Evolutionary conservation across 352 stramenopile species (phyloP).

Genomic region (Blastocystis sp.): DNA sequence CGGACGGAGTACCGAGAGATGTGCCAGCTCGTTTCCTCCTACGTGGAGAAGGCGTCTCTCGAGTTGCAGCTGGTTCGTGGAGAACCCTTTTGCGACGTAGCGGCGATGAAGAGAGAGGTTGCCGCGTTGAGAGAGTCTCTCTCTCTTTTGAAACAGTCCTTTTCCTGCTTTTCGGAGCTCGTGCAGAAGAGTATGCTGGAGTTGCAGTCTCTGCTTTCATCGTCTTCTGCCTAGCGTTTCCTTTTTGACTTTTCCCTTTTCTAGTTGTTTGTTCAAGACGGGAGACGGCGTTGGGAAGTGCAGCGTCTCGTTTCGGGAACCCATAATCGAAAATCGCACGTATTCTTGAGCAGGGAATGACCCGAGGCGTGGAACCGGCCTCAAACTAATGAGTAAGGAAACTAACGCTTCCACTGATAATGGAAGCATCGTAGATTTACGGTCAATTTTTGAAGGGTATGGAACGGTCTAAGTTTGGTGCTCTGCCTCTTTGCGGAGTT

Average conservation of each 20-base stretch:
- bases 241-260: conserved; percentile 51
- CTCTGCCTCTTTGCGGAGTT: conserved; percentile 72
- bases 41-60: not conserved
- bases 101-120: not conserved
- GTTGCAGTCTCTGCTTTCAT: not conserved
- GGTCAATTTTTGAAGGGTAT: conserved; percentile 73
- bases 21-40: not conserved
- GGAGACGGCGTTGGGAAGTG: not conserved
- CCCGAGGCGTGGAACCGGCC: not conserved
- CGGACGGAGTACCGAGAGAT: not conserved
- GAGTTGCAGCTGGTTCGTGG: not conserved
- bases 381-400: conserved; percentile 75
- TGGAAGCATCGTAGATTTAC: conserved; percentile 75
- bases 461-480: conserved; percentile 73
- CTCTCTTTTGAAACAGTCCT: not conserved
- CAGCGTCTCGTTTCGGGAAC: not conserved
- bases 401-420: conserved; percentile 75
- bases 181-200: not conserved
- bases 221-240: not conserved
- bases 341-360: not conserved
- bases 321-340: conserved; percentile 29
- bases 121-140: not conserved
- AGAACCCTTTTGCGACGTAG: not conserved
- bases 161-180: not conserved
- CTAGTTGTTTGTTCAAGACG: not conserved